These are phyloP conservation scores for Angomonas desouzai DNA, from an alignment of 208 protist species.

Conservation along the genomic window DNA sequence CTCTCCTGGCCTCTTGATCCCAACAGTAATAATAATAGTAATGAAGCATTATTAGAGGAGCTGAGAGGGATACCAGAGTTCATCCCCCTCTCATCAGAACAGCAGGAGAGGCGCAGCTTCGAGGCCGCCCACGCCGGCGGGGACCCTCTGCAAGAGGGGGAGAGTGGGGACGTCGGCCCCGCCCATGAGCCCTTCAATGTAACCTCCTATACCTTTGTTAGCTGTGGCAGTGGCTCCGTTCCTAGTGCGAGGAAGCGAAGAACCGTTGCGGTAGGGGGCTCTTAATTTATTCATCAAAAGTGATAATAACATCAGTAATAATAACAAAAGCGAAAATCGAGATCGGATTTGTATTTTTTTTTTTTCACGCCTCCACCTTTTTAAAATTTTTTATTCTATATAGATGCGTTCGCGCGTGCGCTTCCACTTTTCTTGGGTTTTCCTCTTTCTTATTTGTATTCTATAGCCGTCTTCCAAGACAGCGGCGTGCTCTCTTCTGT, in stretches of 20 bases:
- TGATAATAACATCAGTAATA: too few relatives aligned
- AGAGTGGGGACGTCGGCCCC: background rate
- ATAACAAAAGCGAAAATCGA: background rate
- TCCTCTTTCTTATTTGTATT: too few relatives aligned
- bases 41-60: background rate
- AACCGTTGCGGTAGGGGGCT: background rate
- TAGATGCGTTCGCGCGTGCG: too few relatives aligned
- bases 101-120: background rate
- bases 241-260: background rate
- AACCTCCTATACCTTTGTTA: background rate
- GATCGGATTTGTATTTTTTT: background rate
- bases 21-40: too few relatives aligned
- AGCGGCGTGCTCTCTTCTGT: too few relatives aligned
- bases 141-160: background rate
- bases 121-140: slow-evolving; percentile 2
- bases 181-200: background rate
- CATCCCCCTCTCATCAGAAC: background rate
- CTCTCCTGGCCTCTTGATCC: background rate
- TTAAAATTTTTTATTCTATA: too few relatives aligned
- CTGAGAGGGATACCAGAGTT: slow-evolving; percentile 1
- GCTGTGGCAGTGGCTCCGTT: background rate
- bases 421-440: too few relatives aligned
- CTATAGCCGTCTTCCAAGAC: too few relatives aligned
- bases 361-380: too few relatives aligned
- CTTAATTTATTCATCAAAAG: too few relatives aligned